phyloP scores from a whole-genome alignment of 1,284 basidiomycete genomes.

The Vanrija humicola region DNA sequence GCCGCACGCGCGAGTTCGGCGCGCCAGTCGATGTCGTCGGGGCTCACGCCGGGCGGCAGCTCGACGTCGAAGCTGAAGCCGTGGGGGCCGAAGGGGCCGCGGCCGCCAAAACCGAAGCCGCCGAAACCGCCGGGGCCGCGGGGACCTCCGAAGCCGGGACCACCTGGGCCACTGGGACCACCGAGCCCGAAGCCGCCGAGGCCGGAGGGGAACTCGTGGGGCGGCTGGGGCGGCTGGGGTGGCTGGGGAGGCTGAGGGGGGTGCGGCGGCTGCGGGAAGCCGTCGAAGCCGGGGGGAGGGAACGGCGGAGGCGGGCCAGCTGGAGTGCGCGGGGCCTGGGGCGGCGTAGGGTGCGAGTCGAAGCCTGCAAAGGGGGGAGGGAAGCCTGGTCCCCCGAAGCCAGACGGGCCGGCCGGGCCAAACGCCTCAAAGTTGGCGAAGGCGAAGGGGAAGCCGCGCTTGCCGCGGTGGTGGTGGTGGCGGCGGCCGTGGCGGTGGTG shows the following conservation, averaged over 20 bases:
- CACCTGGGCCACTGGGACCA: background rate
- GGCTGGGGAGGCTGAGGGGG: too few species aligned
- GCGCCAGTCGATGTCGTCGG: conserved; percentile 2
- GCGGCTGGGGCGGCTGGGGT: too few species aligned
- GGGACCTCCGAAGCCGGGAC: background rate
- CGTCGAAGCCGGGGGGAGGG: background rate
- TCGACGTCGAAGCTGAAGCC: background rate
- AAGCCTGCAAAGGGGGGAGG: background rate
- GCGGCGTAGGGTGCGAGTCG: background rate
- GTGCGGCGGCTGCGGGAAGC: too few species aligned
- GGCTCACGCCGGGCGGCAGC: conserved; percentile 3
- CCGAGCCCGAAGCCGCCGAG: background rate
- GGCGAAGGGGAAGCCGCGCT: background rate
- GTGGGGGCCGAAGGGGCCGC: background rate
- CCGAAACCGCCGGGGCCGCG: background rate
- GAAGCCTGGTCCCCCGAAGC: background rate
- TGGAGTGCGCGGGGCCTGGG: background rate
- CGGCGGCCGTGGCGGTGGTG: conserved; percentile 22
- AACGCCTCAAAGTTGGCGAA: background rate
- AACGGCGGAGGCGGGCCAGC: background rate
- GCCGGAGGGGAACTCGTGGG: background rate
- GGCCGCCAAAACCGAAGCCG: background rate
- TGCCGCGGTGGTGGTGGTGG: background rate
- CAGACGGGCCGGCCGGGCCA: background rate
- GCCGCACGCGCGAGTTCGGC: conserved; percentile 1